These are phyloP conservation scores for Cronartium quercuum DNA, from an alignment of 1,284 basidiomycete genomes.

Conservation along the genomic window DNA sequence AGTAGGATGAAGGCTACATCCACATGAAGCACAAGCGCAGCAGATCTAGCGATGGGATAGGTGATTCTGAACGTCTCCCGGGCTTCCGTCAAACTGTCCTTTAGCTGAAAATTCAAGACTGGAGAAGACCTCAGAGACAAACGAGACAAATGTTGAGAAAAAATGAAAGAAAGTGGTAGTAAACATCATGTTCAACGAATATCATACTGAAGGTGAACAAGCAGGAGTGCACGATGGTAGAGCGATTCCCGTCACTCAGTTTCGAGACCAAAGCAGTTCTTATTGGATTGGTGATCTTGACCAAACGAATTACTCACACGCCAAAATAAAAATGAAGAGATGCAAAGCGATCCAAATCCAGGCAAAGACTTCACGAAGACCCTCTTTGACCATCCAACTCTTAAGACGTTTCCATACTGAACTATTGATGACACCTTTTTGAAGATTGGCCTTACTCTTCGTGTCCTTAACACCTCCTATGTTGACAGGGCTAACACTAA, in stretches of 20 bases:
- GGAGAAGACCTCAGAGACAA: background rate
- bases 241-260: constrained; percentile 55
- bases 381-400: constrained; percentile 86
- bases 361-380: constrained; percentile 40
- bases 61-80: constrained; percentile 38
- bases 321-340: background rate
- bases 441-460: constrained; percentile 22
- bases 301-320: constrained; percentile 8
- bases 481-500: constrained; percentile 43
- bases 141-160: no score
- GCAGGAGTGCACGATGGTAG: background rate
- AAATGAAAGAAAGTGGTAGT: no score
- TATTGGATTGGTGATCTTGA: background rate
- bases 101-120: background rate
- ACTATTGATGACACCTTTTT: constrained; percentile 15
- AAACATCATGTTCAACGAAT: no score
- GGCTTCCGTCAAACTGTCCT: constrained; percentile 44
- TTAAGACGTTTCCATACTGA: constrained; percentile 50
- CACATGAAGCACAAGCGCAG: constrained; percentile 76
- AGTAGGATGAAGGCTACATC: constrained; percentile 83
- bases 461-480: constrained; percentile 45
- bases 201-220: no score
- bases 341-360: constrained; percentile 16
- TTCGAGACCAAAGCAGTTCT: accelerated
- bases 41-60: constrained; percentile 65